A percentile compares a stretch with the other conserved stretches of the same genome.
Evolutionary conservation across 2,329 filamentous ascomycete species (phyloP).

Genomic region (Colletotrichum caudatum): DNA sequence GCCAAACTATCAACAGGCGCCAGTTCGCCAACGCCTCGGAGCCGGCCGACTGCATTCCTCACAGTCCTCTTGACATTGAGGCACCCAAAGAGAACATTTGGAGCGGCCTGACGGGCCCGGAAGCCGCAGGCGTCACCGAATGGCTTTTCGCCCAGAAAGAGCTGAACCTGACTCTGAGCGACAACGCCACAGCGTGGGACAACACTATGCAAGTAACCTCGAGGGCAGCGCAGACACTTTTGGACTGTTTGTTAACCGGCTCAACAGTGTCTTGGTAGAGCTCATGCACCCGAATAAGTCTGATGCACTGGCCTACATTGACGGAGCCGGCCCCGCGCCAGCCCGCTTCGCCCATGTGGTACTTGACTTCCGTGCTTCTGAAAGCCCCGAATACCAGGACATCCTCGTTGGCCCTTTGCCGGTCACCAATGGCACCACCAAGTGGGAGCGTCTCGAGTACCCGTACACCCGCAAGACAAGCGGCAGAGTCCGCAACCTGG

Average conservation of each 20-base stretch:
- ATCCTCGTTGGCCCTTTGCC: constrained; percentile 64
- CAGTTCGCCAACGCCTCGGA: constrained; percentile 19
- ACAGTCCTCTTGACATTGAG: constrained; percentile 40
- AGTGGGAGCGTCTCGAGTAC: constrained; percentile 56
- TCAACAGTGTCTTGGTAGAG: constrained; percentile 50
- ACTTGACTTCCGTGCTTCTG: constrained; percentile 55
- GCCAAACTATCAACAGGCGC: constrained; percentile 26
- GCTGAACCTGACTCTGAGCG: constrained; percentile 53
- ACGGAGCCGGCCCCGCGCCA: constrained; percentile 52
- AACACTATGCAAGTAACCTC: constrained; percentile 50
- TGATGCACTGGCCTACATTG: constrained; percentile 59
- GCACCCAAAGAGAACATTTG: constrained; percentile 59
- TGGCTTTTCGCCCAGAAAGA: constrained; percentile 56
- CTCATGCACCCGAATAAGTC: constrained; percentile 62
- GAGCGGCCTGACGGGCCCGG: constrained; percentile 52
- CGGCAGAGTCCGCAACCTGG: constrained; percentile 54
- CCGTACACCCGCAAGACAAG: constrained; percentile 55
- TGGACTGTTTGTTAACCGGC: not conserved
- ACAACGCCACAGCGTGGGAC: constrained; percentile 53
- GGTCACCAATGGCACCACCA: constrained; percentile 53
- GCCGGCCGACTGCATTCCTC: constrained; percentile 20
- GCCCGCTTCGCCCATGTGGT: constrained; percentile 58
- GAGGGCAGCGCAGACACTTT: not conserved
- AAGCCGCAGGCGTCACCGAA: constrained; percentile 53
- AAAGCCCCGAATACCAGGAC: constrained; percentile 55